Percentiles rank a stretch among this genome's conserved stretches.
Conservation (phyloP, 768 basidiomycete genomes). For the Austroboletus festivus region DNA sequence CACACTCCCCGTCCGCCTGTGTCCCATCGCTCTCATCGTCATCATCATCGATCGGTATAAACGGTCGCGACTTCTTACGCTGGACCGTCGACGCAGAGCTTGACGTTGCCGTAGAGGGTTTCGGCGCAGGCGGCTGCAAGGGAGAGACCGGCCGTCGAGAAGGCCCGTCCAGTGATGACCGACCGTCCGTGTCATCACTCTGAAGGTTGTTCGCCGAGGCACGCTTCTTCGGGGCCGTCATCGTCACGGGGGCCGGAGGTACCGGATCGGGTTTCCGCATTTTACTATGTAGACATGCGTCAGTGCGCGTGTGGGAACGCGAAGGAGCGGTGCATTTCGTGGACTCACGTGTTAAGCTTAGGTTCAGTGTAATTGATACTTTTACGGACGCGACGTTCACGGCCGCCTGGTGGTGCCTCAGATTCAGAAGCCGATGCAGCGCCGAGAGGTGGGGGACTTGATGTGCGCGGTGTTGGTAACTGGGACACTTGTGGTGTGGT, state of each 20-base stretch:
- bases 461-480: slow-evolving; percentile 50
- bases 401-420: slow-evolving; percentile 30
- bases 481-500: slow-evolving; percentile 34
- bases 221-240: slow-evolving; percentile 42
- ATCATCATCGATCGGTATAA: slow-evolving; percentile 40
- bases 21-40: slow-evolving; percentile 63
- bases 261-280: slow-evolving; percentile 81
- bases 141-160: slow-evolving; percentile 32
- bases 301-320: slow-evolving; percentile 3
- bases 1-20: slow-evolving; percentile 69
- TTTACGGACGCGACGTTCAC: slow-evolving; percentile 62
- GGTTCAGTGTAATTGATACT: slow-evolving; percentile 87
- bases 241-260: slow-evolving; percentile 34
- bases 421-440: slow-evolving; percentile 34
- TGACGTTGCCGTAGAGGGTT: slow-evolving; percentile 37
- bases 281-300: slow-evolving; percentile 50
- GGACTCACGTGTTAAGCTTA: slow-evolving; percentile 78
- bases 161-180: slow-evolving; percentile 37
- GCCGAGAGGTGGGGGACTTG: slow-evolving; percentile 41
- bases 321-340: no score
- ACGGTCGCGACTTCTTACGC: slow-evolving; percentile 54
- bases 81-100: slow-evolving; percentile 37
- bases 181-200: slow-evolving; percentile 39
- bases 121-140: slow-evolving; percentile 31
- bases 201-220: slow-evolving; percentile 28